A percentile compares a stretch with the other conserved stretches of the same genome.
phyloP scores from a whole-genome alignment of 2,329 filamentous ascomycete species.

The Didymella arachidicola region DNA sequence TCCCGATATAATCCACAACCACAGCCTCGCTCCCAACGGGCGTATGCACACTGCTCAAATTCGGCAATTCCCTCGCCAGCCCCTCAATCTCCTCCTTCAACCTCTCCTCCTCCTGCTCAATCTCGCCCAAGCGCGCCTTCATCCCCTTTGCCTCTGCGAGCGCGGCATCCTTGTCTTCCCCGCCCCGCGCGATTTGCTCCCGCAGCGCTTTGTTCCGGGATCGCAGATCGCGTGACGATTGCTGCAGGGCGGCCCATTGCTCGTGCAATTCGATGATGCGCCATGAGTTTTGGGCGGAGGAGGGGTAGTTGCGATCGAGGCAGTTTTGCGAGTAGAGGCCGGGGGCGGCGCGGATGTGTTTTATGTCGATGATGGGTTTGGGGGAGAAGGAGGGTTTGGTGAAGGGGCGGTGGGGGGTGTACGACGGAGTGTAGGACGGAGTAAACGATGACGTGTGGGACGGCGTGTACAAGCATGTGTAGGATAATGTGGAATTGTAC shows the following conservation, averaged over 20 bases:
- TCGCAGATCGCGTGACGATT: conserved; percentile 66
- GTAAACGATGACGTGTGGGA: no score
- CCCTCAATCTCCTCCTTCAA: conserved; percentile 72
- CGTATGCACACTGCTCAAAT: conserved; percentile 79
- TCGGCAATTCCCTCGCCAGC: conserved; percentile 82
- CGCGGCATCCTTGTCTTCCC: conserved; percentile 59
- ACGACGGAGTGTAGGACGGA: neutral
- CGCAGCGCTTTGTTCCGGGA: conserved; percentile 72
- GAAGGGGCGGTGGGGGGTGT: conserved; percentile 53
- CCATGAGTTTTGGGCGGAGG: conserved; percentile 60
- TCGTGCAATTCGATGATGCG: conserved; percentile 61
- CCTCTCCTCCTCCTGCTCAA: conserved; percentile 68
- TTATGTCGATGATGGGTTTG: conserved; percentile 81
- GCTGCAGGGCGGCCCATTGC: conserved; percentile 61
- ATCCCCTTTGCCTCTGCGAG: conserved; percentile 69
- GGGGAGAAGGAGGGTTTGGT: conserved; percentile 75
- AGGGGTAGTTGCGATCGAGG: conserved; percentile 80
- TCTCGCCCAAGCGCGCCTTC: conserved; percentile 67
- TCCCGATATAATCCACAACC: conserved; percentile 81
- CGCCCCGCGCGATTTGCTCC: conserved; percentile 58
- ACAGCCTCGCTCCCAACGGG: conserved; percentile 72
- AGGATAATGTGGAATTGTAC: neutral
- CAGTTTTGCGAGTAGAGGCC: conserved; percentile 84
- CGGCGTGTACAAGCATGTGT: no score
- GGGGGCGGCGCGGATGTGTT: conserved; percentile 86